Conservation (phyloP, 345 rosid species). For the Eutrema yunnanense region DNA sequence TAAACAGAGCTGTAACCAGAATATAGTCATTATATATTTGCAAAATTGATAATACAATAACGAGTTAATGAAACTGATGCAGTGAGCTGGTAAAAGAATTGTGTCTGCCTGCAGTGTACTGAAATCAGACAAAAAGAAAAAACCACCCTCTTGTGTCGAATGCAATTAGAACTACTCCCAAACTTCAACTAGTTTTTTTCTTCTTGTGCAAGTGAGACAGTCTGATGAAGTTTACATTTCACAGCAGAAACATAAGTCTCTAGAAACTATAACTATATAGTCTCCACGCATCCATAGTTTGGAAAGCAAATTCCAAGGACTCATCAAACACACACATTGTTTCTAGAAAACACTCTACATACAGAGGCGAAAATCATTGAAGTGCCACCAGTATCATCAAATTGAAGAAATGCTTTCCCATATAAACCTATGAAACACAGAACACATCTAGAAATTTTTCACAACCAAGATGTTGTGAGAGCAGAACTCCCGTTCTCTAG, state of each 20-base stretch:
- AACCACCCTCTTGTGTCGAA: background rate
- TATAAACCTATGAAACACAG: background rate
- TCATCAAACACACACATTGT: background rate
- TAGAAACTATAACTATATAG: background rate
- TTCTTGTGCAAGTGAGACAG: background rate
- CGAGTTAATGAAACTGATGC: background rate
- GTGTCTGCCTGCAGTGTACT: background rate
- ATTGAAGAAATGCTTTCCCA: background rate
- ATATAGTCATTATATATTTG: background rate
- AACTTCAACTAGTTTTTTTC: background rate
- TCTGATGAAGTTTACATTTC: background rate
- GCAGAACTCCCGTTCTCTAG: background rate
- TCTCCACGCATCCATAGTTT: background rate
- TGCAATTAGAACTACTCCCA: background rate
- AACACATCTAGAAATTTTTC: background rate
- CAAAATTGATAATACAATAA: background rate
- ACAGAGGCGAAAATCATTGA: background rate
- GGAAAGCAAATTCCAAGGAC: background rate
- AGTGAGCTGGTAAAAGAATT: background rate
- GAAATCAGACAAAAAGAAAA: background rate
- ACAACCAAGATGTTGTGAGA: background rate
- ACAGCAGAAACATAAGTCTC: background rate
- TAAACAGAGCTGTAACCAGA: slow-evolving; percentile 47
- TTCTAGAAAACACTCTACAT: background rate
- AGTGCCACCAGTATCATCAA: background rate